Percentiles rank a stretch among this genome's conserved stretches.
phyloP scores from a whole-genome alignment of 2,329 filamentous ascomycete genomes.

The Emergomyces orientalis region DNA sequence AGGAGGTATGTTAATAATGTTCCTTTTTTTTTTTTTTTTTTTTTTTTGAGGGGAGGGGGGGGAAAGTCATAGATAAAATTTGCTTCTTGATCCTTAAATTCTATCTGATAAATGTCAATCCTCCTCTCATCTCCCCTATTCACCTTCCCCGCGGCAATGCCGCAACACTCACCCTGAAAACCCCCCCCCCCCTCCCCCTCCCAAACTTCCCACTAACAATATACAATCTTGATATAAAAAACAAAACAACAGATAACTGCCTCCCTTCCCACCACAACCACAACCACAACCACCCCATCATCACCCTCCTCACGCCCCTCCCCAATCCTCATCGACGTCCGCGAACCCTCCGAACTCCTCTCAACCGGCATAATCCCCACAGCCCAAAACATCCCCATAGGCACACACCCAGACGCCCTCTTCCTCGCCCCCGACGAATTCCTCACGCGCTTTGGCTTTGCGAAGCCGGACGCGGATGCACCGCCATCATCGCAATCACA shows the following conservation, averaged over 20 bases:
- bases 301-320: slow-evolving; percentile 21
- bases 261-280: slow-evolving; percentile 25
- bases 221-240: background rate
- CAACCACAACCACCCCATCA: slow-evolving; percentile 27
- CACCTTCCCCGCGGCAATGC: too few species aligned
- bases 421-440: slow-evolving; percentile 71
- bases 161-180: background rate
- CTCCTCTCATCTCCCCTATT: too few species aligned
- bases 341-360: slow-evolving; percentile 39
- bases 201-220: background rate
- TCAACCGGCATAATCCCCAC: slow-evolving; percentile 57
- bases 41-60: too few species aligned
- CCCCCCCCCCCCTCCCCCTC: background rate
- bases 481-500: background rate
- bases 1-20: slow-evolving; percentile 12
- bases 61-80: too few species aligned
- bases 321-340: slow-evolving; percentile 38
- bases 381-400: slow-evolving; percentile 66
- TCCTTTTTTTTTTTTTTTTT: background rate
- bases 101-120: too few species aligned
- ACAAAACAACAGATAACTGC: slow-evolving; percentile 34
- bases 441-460: slow-evolving; percentile 68
- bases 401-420: slow-evolving; percentile 70
- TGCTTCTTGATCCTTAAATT: too few species aligned
- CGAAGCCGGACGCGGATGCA: slow-evolving; percentile 50